These are phyloP conservation scores for Apiospora koreana DNA, from an alignment of 2,329 filamentous ascomycete genomes.

Conservation along the genomic window DNA sequence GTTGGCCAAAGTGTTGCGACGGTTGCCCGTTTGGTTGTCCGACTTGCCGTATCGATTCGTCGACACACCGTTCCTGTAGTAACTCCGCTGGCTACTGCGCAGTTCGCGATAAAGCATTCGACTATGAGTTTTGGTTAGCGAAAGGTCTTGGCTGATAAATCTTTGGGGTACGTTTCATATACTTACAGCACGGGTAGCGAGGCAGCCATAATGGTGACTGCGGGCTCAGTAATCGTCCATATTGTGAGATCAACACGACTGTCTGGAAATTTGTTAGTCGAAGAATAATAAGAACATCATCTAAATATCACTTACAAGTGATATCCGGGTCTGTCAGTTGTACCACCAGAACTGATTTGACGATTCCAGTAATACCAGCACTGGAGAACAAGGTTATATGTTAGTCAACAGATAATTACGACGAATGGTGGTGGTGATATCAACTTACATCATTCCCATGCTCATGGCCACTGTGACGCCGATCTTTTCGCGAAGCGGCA, in stretches of 20 bases:
- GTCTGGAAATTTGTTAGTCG: constrained; percentile 12
- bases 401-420: neutral
- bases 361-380: constrained; percentile 34
- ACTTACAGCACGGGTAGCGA: constrained; percentile 36
- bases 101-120: constrained; percentile 37
- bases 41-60: constrained; percentile 14
- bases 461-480: constrained; percentile 39
- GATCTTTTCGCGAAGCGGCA: constrained; percentile 34
- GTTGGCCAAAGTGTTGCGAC: neutral
- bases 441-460: constrained; percentile 33
- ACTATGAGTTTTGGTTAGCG: constrained; percentile 18
- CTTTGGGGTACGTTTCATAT: neutral
- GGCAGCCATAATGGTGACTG: constrained; percentile 38
- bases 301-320: constrained; percentile 22
- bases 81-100: constrained; percentile 31
- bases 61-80: constrained; percentile 20
- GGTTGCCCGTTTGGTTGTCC: constrained; percentile 16
- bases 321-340: constrained; percentile 34
- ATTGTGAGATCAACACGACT: constrained; percentile 37
- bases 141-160: neutral
- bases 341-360: constrained; percentile 35
- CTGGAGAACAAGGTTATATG: constrained; percentile 16
- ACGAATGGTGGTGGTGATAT: neutral
- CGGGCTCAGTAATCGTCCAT: constrained; percentile 37
- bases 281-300: neutral